A percentile compares a stretch with the other conserved stretches of the same genome.
These are phyloP conservation scores for Kuraishia molischiana DNA, from an alignment of 805 yeast species.

Conservation along the genomic window DNA sequence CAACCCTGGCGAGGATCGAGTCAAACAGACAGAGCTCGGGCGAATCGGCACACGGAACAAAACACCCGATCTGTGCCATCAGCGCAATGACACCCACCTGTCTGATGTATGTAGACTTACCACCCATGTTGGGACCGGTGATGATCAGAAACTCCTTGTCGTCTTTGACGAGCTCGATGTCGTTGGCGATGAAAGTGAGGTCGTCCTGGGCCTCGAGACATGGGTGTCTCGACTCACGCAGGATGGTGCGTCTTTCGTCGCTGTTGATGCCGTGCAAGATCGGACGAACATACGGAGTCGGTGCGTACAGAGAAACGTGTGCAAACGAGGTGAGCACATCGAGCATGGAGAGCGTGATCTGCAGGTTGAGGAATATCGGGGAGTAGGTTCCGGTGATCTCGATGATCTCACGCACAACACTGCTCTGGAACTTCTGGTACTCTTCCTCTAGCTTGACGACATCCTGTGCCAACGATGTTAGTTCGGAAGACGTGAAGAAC, in stretches of 20 bases:
- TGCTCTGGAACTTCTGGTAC: conserved; percentile 67
- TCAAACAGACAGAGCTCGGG: conserved; percentile 72
- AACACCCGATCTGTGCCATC: conserved; percentile 86
- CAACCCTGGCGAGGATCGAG: conserved; percentile 92
- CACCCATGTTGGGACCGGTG: conserved; percentile 98
- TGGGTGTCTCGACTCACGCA: conserved; percentile 86
- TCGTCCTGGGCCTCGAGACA: conserved; percentile 91
- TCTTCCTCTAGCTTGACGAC: conserved; percentile 50
- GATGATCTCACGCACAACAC: conserved; percentile 76
- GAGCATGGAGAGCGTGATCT: conserved; percentile 55
- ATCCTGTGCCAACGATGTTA: conserved; percentile 50
- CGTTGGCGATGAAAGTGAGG: conserved; percentile 84
- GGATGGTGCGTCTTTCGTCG: conserved; percentile 34
- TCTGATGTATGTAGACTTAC: conserved; percentile 87
- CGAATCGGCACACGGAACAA: conserved; percentile 51
- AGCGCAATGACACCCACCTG: conserved; percentile 82
- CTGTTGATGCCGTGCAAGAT: conserved; percentile 44
- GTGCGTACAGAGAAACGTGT: conserved; percentile 73
- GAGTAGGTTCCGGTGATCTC: conserved; percentile 73
- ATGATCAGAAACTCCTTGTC: conserved; percentile 67
- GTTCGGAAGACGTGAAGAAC: conserved; percentile 67
- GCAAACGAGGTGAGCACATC: conserved; percentile 87
- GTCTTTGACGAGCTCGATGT: conserved; percentile 53
- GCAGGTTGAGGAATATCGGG: conserved; percentile 63
- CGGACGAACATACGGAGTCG: conserved; percentile 74